Evolutionary conservation across 2,329 filamentous ascomycete genomes (phyloP).

Genomic region (Piedraia hortae): DNA sequence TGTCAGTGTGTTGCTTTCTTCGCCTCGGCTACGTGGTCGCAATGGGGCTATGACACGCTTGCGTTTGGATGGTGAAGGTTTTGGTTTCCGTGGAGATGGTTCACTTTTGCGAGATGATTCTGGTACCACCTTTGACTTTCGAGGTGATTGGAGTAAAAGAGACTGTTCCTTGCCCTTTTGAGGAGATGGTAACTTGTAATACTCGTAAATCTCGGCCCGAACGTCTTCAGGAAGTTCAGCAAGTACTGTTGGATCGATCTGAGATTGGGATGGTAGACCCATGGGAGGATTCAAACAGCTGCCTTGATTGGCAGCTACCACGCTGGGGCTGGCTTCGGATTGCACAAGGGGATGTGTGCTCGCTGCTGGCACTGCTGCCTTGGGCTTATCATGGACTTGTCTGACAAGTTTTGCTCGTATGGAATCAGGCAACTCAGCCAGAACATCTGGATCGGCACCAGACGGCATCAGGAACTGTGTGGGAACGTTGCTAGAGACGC

Average conservation of each 20-base stretch:
- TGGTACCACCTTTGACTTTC: constrained; percentile 26
- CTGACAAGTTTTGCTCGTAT: constrained; percentile 50
- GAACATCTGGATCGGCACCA: constrained; percentile 53
- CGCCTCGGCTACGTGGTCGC: constrained; percentile 15
- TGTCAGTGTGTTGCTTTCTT: constrained; percentile 1
- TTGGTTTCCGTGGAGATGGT: background rate
- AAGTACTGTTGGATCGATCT: constrained; percentile 65
- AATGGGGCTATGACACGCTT: constrained; percentile 26
- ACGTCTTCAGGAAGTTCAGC: constrained; percentile 63
- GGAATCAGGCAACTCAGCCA: constrained; percentile 60
- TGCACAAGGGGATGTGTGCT: background rate
- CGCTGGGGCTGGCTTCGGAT: constrained; percentile 5
- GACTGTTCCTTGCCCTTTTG: constrained; percentile 11
- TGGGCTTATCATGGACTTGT: constrained; percentile 20
- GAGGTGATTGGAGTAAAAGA: constrained; percentile 21
- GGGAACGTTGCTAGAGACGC: constrained; percentile 14
- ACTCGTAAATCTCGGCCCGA: constrained; percentile 52
- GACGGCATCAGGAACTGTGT: constrained; percentile 81
- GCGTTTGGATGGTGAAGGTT: constrained; percentile 32
- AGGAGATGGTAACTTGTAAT: constrained; percentile 25
- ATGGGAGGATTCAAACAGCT: no score
- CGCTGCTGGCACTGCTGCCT: constrained; percentile 1
- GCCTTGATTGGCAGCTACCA: constrained; percentile 9
- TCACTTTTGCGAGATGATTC: constrained; percentile 8
- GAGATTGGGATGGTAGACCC: constrained; percentile 34